phyloP scores from a whole-genome alignment of 139 green algal genomes.

The Picochlorum sp. region DNA sequence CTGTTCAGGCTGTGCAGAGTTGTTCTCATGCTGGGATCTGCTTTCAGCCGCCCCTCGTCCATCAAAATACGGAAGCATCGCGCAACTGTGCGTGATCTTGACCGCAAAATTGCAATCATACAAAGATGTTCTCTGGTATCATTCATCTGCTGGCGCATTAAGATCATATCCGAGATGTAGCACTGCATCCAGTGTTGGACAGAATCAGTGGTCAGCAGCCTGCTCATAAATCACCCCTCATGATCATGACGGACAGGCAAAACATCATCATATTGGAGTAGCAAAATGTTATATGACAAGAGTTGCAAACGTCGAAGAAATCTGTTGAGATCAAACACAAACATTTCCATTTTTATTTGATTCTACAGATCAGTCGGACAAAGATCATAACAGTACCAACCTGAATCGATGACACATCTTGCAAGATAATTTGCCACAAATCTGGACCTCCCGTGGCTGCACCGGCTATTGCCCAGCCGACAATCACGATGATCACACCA shows the following conservation, averaged over 20 bases:
- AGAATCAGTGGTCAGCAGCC: too few species aligned
- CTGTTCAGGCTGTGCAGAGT: not conserved
- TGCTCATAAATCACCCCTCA: too few species aligned
- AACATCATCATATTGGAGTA: not conserved
- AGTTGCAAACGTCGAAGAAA: not conserved
- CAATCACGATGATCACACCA: not conserved
- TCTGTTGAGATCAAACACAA: not conserved
- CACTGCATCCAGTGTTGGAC: too few species aligned
- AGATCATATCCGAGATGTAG: not conserved
- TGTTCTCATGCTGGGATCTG: not conserved
- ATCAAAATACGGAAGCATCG: not conserved
- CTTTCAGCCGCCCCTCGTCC: not conserved
- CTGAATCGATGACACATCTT: not conserved
- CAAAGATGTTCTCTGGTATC: not conserved
- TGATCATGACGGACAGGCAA: not conserved
- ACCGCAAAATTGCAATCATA: not conserved
- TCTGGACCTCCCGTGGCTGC: not conserved
- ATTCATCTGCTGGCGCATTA: not conserved
- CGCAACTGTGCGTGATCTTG: not conserved
- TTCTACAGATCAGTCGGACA: too few species aligned
- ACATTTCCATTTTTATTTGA: not conserved
- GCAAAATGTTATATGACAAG: not conserved
- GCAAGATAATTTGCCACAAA: not conserved
- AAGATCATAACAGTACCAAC: too few species aligned
- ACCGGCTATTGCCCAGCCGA: not conserved